phyloP scores from a whole-genome alignment of 208 protist species.

The Naegleria fowleri region DNA sequence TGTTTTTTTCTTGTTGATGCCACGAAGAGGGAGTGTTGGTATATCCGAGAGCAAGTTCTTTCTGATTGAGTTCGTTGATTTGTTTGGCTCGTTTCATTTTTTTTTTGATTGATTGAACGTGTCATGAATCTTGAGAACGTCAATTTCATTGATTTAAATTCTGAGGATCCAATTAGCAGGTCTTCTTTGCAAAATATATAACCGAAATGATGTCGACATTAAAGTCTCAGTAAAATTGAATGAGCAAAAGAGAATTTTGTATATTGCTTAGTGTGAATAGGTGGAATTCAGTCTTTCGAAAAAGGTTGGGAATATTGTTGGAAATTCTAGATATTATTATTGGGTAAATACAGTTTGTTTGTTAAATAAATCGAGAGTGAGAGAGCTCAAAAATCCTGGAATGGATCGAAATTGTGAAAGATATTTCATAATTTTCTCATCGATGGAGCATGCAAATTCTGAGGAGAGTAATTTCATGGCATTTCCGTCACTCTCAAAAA shows the following conservation, averaged over 20 bases:
- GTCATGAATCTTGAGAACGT: no score
- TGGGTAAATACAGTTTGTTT: neutral
- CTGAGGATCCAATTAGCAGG: no score
- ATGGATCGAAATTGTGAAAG: neutral
- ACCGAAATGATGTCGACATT: no score
- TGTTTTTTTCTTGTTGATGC: slow-evolving; percentile 2
- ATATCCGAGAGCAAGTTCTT: neutral
- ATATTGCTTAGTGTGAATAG: no score
- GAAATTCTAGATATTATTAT: neutral
- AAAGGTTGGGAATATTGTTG: no score
- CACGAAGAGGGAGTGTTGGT: neutral
- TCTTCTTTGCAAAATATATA: no score
- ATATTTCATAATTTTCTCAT: neutral
- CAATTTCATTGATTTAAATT: no score
- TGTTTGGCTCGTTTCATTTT: slow-evolving; percentile 1
- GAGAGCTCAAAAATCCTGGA: neutral
- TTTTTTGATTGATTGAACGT: no score
- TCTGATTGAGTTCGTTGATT: neutral
- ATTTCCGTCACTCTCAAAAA: neutral
- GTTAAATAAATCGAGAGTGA: neutral
- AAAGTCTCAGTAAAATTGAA: no score
- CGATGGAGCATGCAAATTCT: neutral
- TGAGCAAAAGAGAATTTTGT: no score
- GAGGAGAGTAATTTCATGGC: neutral
- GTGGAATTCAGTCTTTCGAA: no score